Base-by-base conservation (phyloP, 2,329 filamentous ascomycete species). In the Chrysoporthe puriensis region DNA sequence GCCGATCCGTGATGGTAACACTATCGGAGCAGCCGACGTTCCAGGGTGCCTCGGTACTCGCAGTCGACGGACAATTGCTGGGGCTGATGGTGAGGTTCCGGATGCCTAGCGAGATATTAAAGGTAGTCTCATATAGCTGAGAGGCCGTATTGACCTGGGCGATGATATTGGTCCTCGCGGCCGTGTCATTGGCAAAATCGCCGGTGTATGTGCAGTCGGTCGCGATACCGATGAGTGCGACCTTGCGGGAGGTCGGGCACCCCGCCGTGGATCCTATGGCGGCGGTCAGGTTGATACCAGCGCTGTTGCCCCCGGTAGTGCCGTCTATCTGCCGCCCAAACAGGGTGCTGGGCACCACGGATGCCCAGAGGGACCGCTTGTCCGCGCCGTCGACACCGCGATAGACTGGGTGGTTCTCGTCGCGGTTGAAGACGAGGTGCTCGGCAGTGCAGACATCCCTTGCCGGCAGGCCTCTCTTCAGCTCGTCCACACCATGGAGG, bases 21-120 rank as follows among this genome's bases (percentile, higher is more conserved):
- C 83, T 82, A 69, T 81, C 77, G 67, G 83, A 85, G 79, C 96
- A 99, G 32, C 81, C 86, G 64, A 92, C 83, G 75, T 99, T 99
- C 94, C 95, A 99, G 0, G 89, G 89, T 0, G 92, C 90, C 4
- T 89, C 85, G 1, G 86, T 76, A 11, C 89, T 84, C 6, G 91
- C 81, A 0, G 88, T 86, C 4, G 87, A 87, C 0, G 95, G 93
- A 75, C 96, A 99, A n/a, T 83, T 82, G 4, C 85, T 79, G 57
- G 92, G 88, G 66, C 88, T 92, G 70, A 97, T 87, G 42, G 93
- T 91, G 64, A 99, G 79, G 75, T 97, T 97, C 72, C 90, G 88
- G 69, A 99, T 88, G 56, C 94, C 96, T 46, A 99, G 88, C 0
- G 94, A 95, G 73, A 99, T 95, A 79, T 97, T 97, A 82, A 99